Base-by-base conservation (phyloP, 306 rosid genomes). In the Ziziphus jujuba region DNA sequence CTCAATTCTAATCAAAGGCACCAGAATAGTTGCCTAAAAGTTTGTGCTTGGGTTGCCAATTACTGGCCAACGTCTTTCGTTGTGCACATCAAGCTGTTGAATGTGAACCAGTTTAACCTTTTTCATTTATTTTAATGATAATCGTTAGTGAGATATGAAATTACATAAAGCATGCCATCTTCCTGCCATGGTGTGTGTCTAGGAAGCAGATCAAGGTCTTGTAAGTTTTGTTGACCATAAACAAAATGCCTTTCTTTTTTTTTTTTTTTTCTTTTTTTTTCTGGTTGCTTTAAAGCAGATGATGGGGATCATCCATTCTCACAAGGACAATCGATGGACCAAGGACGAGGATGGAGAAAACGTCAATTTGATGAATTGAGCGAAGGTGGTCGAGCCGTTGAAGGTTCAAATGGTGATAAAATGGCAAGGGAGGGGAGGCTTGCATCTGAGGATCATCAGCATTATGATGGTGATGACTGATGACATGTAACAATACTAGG, bases 281-380 rank as follows among this genome's bases (percentile, higher is more conserved):
- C n/a, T n/a, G n/a, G n/a, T 82, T 80, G 77, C 76, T 72, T 73
- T 54, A 71, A 84, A 82, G 69, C 95, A 90, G 96, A 87, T 79
- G 91, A 75, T 55, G 57, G 84, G 65, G 85, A 74, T 40, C 84
- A 67, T 57, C 79, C 78, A 58, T 75, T 79, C 58, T 73, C 80
- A 14, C 88, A 72, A 67, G 80, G 84, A 58, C 87, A 66, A 65
- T 43, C 86, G 31, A 63, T 47, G 85, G 83, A 82, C 69, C 90
- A 70, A 59, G 75, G 72, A 52, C 79, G 80, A 57, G 68, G 76
- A 59, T 54, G 64, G 86, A 71, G 82, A 76, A 77, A 79, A 73
- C 59, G 38, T 55, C 75, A 34, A 56, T 71, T 52, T 10, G 75
- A 81, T 33, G 81, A 80, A 54, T 57, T 63, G 59, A 75, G 76